Base-by-base conservation (phyloP, 1,284 basidiomycete species). In the Irpex lacteus region DNA sequence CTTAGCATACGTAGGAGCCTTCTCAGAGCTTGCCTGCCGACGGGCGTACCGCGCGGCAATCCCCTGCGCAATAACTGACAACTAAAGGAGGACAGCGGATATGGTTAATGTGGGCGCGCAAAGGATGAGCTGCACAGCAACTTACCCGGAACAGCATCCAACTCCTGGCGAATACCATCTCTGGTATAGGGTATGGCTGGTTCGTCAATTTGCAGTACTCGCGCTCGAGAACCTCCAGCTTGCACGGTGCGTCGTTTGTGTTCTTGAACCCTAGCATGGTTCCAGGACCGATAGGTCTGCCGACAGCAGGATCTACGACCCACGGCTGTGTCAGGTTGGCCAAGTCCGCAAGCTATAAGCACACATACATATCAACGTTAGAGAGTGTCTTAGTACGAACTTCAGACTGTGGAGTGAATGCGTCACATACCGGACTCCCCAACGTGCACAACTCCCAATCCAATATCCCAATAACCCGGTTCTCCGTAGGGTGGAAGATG, bases 361-460 rank as follows among this genome's bases (percentile, higher is more conserved):
- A 54, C n/a, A 61, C 47, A 47, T 40, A 21, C 26, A 38, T 32
- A n/a, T n/a, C n/a, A n/a, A n/a, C n/a, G 26, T 18, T n/a, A 52
- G 32, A 34, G 1, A 34, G 32, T 34, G 5, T 34, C 5, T 6
- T 34, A 6, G 5, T 32, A 34, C 13, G 32, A 56, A n/a, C 44
- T 13, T 21, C 0, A 11, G 34, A 15, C 18, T 53, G 5, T 7
- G 9, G 13, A 26, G n/a, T 32, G 8, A 11, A 56, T 32, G 11
- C 49, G 49, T 76, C 19, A 34, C 62, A 19, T 50, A 93, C 89
- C 37, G 92, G 91, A 70, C 90, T 94, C 6, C 95, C 95, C 15
- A 98, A 82, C 1, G 97, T 98, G 71, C 94, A 96, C 47, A 98
- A 79, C 74, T 98, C 96, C 96, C 96, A 98, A 75, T 98, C 96